Conservation (phyloP, 1,284 basidiomycete species). For the Rhodotorula mucilaginosa region DNA sequence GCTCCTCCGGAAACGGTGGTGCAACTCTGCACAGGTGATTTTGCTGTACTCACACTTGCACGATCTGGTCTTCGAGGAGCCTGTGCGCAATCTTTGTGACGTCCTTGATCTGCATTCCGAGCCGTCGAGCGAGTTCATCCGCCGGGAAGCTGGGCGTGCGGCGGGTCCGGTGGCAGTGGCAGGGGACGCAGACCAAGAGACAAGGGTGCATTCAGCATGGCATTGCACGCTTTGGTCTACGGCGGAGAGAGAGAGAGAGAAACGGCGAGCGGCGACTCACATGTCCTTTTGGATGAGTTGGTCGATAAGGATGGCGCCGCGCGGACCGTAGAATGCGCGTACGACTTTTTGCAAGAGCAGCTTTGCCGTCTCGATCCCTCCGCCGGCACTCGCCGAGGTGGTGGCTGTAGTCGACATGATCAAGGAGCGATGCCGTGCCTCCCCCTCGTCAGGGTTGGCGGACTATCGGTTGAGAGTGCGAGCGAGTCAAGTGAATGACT, state of each 20-base stretch:
- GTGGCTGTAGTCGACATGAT: neutral
- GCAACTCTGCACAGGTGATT: too few relatives aligned
- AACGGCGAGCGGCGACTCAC: slow-evolving; percentile 60
- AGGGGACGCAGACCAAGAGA: slow-evolving; percentile 1
- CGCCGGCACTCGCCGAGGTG: too few relatives aligned
- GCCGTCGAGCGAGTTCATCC: slow-evolving; percentile 81
- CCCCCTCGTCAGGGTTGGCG: neutral
- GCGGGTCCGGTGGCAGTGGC: slow-evolving; percentile 5
- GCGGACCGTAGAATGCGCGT: slow-evolving; percentile 90
- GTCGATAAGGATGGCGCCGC: slow-evolving; percentile 87
- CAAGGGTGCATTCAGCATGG: neutral
- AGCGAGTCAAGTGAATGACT: slow-evolving; percentile 18
- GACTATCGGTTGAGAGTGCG: neutral
- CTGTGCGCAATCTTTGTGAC: slow-evolving; percentile 86
- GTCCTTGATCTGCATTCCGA: slow-evolving; percentile 88
- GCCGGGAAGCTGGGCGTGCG: slow-evolving; percentile 68
- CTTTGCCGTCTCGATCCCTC: slow-evolving; percentile 25
- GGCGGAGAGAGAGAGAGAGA: too few relatives aligned
- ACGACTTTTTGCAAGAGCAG: slow-evolving; percentile 84
- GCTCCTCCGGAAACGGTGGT: too few relatives aligned
- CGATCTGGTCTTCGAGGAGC: slow-evolving; percentile 76
- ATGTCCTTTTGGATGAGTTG: slow-evolving; percentile 85
- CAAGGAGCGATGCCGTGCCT: neutral
- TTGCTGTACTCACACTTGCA: slow-evolving; percentile 64
- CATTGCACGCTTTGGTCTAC: neutral